Percentiles rank a stretch among this genome's conserved stretches.
Conservation (phyloP, 345 rosid genomes). For the Murraya koenigii region DNA sequence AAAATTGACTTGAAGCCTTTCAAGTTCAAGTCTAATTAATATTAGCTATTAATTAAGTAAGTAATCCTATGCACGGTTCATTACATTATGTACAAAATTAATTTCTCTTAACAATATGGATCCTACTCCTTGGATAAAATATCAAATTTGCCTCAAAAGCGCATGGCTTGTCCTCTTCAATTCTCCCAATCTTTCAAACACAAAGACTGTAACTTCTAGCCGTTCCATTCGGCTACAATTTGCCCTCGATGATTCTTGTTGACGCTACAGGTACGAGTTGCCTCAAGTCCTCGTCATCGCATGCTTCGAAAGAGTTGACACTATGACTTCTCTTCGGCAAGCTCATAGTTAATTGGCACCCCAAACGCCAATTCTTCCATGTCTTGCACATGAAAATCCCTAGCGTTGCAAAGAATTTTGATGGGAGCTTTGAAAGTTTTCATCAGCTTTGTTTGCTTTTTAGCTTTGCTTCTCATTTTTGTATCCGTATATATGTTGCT, state of each 20-base stretch:
- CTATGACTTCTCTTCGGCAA: slow-evolving; percentile 11
- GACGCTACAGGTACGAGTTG: not conserved
- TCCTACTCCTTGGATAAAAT: slow-evolving; percentile 15
- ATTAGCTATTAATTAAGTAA: too few species aligned
- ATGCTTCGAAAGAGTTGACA: not conserved
- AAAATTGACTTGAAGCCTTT: too few species aligned
- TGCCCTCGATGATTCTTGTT: not conserved
- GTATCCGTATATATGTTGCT: not conserved
- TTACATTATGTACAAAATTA: not conserved
- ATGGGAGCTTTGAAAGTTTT: not conserved
- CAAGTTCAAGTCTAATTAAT: too few species aligned
- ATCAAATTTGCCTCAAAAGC: slow-evolving; percentile 17
- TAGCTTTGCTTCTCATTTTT: slow-evolving; percentile 15
- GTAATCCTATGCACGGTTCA: not conserved
- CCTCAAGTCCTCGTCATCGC: not conserved
- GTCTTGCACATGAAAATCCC: slow-evolving; percentile 14
- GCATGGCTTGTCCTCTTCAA: slow-evolving; percentile 46
- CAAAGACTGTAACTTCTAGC: slow-evolving; percentile 44
- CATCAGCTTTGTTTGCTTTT: slow-evolving; percentile 3
- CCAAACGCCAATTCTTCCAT: not conserved
- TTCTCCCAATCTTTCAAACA: slow-evolving; percentile 47
- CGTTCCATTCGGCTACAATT: not conserved
- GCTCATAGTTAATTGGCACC: not conserved
- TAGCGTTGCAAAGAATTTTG: slow-evolving; percentile 14
- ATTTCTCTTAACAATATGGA: slow-evolving; percentile 4